Evolutionary conservation across 2,329 filamentous ascomycete genomes (phyloP).

Genomic region (Gaeumannomyces sp.): DNA sequence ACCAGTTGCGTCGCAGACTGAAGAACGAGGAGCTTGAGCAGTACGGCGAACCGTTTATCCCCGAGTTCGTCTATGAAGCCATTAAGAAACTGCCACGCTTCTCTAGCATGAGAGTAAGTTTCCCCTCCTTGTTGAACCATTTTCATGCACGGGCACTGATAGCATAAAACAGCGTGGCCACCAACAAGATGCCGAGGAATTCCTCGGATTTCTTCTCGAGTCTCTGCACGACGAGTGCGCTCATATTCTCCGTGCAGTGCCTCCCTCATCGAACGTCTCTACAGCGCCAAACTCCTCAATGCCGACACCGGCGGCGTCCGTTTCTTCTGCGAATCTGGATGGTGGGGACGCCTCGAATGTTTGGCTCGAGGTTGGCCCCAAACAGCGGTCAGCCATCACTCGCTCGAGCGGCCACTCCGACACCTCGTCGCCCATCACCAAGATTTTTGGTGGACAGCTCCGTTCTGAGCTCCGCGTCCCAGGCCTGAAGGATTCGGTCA

Average conservation of each 20-base stretch:
- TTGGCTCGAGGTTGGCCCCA: constrained; percentile 94
- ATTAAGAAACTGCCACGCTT: constrained; percentile 84
- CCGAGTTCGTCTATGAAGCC: constrained; percentile 91
- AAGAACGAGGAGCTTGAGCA: constrained; percentile 82
- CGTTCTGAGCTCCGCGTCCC: constrained; percentile 84
- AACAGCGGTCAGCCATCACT: constrained; percentile 81
- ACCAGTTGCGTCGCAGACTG: constrained; percentile 65
- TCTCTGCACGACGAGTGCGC: constrained; percentile 90
- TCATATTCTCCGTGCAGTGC: constrained; percentile 57
- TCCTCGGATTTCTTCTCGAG: constrained; percentile 86
- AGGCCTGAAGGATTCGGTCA: constrained; percentile 84
- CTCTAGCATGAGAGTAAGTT: constrained; percentile 77
- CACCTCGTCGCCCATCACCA: constrained; percentile 76
- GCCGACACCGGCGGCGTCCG: constrained; percentile 32
- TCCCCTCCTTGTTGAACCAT: constrained; percentile 7
- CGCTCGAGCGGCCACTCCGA: constrained; percentile 72
- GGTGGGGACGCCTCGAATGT: constrained; percentile 36
- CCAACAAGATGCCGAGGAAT: constrained; percentile 97
- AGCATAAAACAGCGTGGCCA: constrained; percentile 63
- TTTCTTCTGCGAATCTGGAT: constrained; percentile 22
- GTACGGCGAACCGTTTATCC: constrained; percentile 85
- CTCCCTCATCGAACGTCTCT: constrained; percentile 26
- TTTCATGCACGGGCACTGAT: neutral
- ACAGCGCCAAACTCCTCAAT: constrained; percentile 34
- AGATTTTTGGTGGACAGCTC: constrained; percentile 88